Base-by-base conservation (phyloP, 352 stramenopile genomes). In the Phytopythium chamaehyphon region DNA sequence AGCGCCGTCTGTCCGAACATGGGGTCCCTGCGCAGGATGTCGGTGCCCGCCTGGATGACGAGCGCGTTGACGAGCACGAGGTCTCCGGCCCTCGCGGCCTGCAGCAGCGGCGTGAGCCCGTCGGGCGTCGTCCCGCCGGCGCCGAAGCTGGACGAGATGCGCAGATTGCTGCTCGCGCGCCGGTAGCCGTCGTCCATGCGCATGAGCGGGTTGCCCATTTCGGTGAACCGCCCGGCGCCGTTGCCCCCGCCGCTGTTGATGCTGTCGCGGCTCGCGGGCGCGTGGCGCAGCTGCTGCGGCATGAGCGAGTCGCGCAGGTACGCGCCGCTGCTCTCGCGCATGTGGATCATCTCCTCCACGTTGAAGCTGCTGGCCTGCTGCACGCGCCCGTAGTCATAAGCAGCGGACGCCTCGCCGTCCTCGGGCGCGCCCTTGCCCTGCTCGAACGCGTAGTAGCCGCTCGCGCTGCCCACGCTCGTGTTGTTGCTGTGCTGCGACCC, bases 131-230 rank as follows among this genome's bases (percentile, higher is more conserved):
- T 61, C 15, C 46, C 42, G 14, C 42, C n/a, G n/a, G n/a, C 9
- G 28, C 28, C 28, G 28, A 33, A 5, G 28, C 5, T 12, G 0
- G 55, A 47, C 28, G 50, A 47, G 14, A 60, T 46, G 5, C 44
- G 51, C 22, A 66, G 64, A 58, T 49, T 76, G 45, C 56, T 66
- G 61, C 63, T 69, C 37, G 59, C 51, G n/a, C 59, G 63, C n/a
- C 63, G 65, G 58, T 87, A 89, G 38, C 57, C 64, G 26, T 87
- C 76, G 62, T 90, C 78, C 71, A 87, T 85, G 24, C 76, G 71
- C 78, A 90, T 90, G 39, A 90, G 54, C 23, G 69, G 62, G 48
- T 75, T 90, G 48, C 76, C 73, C 57, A 85, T 72, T 59, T 90
- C 78, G 6, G 76, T 82, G n/a, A 55, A 55, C 6, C 73, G 65